phyloP scores from a whole-genome alignment of 352 stramenopile genomes.

The Halophytophthora polymorphica region DNA sequence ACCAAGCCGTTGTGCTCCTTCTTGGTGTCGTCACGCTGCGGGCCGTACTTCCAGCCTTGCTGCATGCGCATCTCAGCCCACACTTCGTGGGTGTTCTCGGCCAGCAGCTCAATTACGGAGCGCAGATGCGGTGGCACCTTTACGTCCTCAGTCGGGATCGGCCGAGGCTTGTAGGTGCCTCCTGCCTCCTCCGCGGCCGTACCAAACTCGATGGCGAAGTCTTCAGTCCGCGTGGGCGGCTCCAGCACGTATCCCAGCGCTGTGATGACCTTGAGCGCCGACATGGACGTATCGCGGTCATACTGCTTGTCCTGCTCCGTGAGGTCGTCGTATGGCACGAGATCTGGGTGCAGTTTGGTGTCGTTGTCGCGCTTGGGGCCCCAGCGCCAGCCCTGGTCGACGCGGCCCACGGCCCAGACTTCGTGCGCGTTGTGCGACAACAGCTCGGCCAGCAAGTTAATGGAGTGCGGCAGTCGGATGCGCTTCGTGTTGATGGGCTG shows the following conservation, averaged over 20 bases:
- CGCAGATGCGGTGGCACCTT: slow-evolving; percentile 56
- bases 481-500: slow-evolving; percentile 56
- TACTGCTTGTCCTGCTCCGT: slow-evolving; percentile 81
- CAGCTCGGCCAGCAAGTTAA: slow-evolving; percentile 60
- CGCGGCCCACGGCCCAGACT: slow-evolving; percentile 74
- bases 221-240: slow-evolving; percentile 39
- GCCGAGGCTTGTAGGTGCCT: slow-evolving; percentile 59
- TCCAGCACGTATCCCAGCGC: slow-evolving; percentile 71
- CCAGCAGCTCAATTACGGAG: slow-evolving; percentile 69
- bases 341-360: slow-evolving; percentile 57
- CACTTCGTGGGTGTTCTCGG: slow-evolving; percentile 82
- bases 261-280: slow-evolving; percentile 75
- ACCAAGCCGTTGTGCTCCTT: slow-evolving; percentile 74
- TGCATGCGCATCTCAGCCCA: slow-evolving; percentile 81
- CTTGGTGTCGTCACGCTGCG: slow-evolving; percentile 58
- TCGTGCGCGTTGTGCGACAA: slow-evolving; percentile 77
- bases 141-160: slow-evolving; percentile 61
- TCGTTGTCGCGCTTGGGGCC: slow-evolving; percentile 65
- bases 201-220: slow-evolving; percentile 64
- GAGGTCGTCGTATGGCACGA: slow-evolving; percentile 70
- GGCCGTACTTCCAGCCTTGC: slow-evolving; percentile 77
- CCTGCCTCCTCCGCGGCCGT: slow-evolving; percentile 35
- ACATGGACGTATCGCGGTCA: slow-evolving; percentile 76
- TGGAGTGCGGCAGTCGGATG: slow-evolving; percentile 62
- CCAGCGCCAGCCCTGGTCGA: slow-evolving; percentile 70